Evolutionary conservation across 139 green algal genomes (phyloP).

Genomic region (Marvania coccoides): DNA sequence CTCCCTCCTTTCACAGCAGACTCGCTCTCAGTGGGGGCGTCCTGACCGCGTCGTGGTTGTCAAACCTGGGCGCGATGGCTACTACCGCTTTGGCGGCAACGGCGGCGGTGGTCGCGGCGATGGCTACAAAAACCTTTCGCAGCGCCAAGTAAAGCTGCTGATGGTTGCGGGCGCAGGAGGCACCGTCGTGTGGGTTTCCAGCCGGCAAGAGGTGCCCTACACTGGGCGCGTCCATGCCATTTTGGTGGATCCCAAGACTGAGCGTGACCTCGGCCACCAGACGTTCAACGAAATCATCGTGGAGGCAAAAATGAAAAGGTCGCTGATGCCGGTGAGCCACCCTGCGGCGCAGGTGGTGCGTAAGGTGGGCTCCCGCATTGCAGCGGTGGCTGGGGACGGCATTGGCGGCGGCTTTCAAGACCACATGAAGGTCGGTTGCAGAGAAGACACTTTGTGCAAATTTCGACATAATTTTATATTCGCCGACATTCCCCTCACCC

Average conservation of each 20-base stretch:
- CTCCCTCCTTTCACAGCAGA: neutral
- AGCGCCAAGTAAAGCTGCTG: neutral
- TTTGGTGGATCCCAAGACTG: slow-evolving; percentile 19
- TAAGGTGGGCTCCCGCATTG: slow-evolving; percentile 10
- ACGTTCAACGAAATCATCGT: slow-evolving; percentile 38
- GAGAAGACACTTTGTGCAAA: neutral
- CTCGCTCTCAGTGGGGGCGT: neutral
- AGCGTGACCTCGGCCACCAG: slow-evolving; percentile 25
- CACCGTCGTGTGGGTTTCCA: slow-evolving; percentile 15
- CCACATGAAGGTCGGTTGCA: slow-evolving; percentile 41
- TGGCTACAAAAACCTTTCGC: neutral
- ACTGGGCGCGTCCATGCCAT: slow-evolving; percentile 41
- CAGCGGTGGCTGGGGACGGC: slow-evolving; percentile 36
- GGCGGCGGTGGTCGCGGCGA: neutral
- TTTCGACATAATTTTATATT: neutral
- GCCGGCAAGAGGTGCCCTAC: slow-evolving; percentile 41
- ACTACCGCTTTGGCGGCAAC: slow-evolving; percentile 8
- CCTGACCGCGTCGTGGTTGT: neutral
- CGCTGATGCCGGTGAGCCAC: slow-evolving; percentile 45
- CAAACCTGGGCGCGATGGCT: neutral
- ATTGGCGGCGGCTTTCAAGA: slow-evolving; percentile 41
- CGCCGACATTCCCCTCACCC: neutral
- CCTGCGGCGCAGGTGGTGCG: slow-evolving; percentile 18
- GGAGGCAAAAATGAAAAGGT: slow-evolving; percentile 21
- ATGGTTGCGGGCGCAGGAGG: slow-evolving; percentile 5